Evolutionary conservation across 2,329 filamentous ascomycete genomes (phyloP).

Genomic region (Byssothecium circinans): DNA sequence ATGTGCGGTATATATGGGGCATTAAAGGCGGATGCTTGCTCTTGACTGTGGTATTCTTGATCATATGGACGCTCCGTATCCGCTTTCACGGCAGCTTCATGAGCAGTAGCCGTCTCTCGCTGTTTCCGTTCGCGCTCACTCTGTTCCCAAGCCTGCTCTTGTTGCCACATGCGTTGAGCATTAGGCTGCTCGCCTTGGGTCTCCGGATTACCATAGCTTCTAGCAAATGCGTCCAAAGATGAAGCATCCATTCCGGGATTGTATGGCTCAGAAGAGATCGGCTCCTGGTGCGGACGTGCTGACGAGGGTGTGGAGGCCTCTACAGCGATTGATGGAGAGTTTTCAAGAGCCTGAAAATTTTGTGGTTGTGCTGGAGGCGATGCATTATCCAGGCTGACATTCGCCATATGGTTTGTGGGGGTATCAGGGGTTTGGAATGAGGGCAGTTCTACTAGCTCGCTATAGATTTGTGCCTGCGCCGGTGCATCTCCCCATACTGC

Average conservation of each 20-base stretch:
- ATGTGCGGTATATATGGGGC: slow-evolving; percentile 8
- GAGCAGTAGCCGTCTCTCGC: slow-evolving; percentile 21
- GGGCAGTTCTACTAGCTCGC: slow-evolving; percentile 46
- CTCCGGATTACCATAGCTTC: slow-evolving; percentile 25
- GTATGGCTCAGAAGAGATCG: slow-evolving; percentile 31
- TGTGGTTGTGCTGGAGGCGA: slow-evolving; percentile 4
- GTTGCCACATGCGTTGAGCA: slow-evolving; percentile 29
- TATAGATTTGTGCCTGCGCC: slow-evolving; percentile 28
- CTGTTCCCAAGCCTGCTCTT: slow-evolving; percentile 37
- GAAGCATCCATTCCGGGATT: slow-evolving; percentile 32
- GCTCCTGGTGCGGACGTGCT: slow-evolving; percentile 22
- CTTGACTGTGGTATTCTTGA: slow-evolving; percentile 27
- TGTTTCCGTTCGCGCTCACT: slow-evolving; percentile 27
- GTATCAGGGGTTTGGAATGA: slow-evolving; percentile 45
- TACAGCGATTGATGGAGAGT: slow-evolving; percentile 32
- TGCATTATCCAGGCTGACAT: slow-evolving; percentile 37
- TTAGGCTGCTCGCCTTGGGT: slow-evolving; percentile 13
- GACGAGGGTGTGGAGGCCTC: slow-evolving; percentile 26
- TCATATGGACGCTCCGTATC: slow-evolving; percentile 30
- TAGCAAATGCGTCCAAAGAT: slow-evolving; percentile 31
- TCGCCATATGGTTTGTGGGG: slow-evolving; percentile 42
- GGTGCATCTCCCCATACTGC: slow-evolving; percentile 43
- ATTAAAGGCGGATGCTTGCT: slow-evolving; percentile 16
- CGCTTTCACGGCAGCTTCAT: slow-evolving; percentile 17
- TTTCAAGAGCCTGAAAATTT: slow-evolving; percentile 13